Evolutionary conservation across 495 filamentous ascomycete genomes (phyloP), one percentile per base, ranked within the genome.

Genomic region (Aspergillus wentii): DNA sequence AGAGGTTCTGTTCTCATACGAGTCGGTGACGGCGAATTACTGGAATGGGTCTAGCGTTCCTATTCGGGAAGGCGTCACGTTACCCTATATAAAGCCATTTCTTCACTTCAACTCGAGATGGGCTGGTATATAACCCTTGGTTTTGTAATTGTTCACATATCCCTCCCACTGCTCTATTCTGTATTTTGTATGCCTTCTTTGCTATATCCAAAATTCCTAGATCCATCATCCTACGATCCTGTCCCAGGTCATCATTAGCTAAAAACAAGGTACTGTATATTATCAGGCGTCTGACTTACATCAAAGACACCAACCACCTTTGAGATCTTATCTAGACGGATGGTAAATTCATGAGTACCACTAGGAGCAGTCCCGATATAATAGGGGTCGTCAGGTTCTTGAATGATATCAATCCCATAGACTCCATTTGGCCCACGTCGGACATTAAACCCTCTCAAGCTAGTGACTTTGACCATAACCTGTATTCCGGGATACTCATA

Each of bases 171-270:
- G n/a, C n/a, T n/a, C n/a, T n/a, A n/a, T n/a, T n/a, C n/a, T n/a
- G n/a, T n/a, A n/a, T n/a, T 6, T 25, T 10, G 5, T 25, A 6
- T 5, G 10, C 10, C 10, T 10, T 25, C 10, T 25, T 10, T 25
- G 22, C 22, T 5, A n/a, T 7, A n/a, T 19, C 21, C 28, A 33
- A n/a, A 17, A 40, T 22, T 25, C 38, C 38, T 1, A 40, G 5
- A 17, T 40, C 38, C 6, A 40, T 32, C 17, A 40, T 33, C 38
- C 23, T 33, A 8, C 28, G 29, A n/a, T 18, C 16, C 38, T 40
- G n/a, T n/a, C n/a, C 15, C 2, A 19, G 15, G 22, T 11, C 27
- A 32, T 30, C n/a, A 33, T 11, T n/a, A 8, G 17, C n/a, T 2
- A 20, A 23, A 5, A 20, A 20, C 2, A 19, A 22, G 15, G 17